Evolutionary conservation across 306 rosid genomes (phyloP).

Genomic region (Herpetospermum pedunculosum): DNA sequence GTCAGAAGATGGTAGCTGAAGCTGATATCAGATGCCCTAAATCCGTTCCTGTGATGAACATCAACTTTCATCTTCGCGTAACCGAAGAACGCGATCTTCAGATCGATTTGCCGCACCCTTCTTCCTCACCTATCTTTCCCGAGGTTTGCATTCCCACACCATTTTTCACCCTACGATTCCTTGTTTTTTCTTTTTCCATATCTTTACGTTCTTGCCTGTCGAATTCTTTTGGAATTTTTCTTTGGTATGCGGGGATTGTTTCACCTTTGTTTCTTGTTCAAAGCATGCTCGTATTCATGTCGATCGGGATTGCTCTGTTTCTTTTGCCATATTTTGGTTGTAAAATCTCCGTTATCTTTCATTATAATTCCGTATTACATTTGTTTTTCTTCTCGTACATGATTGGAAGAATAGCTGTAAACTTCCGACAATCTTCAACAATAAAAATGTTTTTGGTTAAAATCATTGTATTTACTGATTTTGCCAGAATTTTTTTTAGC

Average conservation of each 20-base stretch:
- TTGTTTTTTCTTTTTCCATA: background rate
- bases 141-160: conserved; percentile 25
- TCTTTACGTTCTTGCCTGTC: background rate
- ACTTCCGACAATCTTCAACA: background rate
- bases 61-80: conserved; percentile 52
- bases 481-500: too few relatives aligned
- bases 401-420: background rate
- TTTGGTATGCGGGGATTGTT: background rate
- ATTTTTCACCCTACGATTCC: conserved; percentile 9
- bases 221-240: background rate
- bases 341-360: background rate
- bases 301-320: background rate
- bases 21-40: conserved; percentile 52
- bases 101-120: conserved; percentile 41
- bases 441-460: background rate
- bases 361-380: background rate
- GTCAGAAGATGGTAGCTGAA: conserved; percentile 44
- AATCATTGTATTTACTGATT: background rate
- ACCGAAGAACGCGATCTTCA: conserved; percentile 38
- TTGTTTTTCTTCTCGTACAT: background rate
- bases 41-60: conserved; percentile 44
- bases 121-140: conserved; percentile 41
- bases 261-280: background rate
- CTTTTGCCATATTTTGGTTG: background rate
- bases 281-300: background rate